These are phyloP conservation scores for Sporisorium reilianum DNA, from an alignment of 1,284 basidiomycete species.

Conservation along the genomic window DNA sequence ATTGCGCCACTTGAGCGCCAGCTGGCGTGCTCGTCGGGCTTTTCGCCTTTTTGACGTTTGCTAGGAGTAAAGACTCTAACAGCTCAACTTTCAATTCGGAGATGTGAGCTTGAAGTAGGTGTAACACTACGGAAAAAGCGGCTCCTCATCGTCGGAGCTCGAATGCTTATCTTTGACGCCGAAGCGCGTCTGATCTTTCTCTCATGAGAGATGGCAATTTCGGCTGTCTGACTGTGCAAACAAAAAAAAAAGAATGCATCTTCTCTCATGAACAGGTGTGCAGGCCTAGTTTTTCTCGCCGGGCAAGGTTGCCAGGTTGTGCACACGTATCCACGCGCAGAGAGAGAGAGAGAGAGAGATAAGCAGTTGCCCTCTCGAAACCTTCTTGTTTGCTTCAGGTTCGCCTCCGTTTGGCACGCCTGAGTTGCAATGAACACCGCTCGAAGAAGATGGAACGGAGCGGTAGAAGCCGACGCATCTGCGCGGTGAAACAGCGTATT, in stretches of 20 bases:
- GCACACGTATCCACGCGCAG: neutral
- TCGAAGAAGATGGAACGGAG: neutral
- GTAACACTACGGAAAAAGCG: too few species aligned
- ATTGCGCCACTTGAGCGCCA: constrained; percentile 7
- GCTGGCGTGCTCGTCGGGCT: constrained; percentile 16
- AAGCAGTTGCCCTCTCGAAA: neutral
- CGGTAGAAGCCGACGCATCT: neutral
- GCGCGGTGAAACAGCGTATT: neutral
- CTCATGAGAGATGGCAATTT: too few species aligned
- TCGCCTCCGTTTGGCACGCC: neutral
- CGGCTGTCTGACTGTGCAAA: constrained; percentile 13
- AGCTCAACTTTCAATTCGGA: too few species aligned
- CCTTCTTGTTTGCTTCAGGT: neutral
- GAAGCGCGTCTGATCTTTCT: too few species aligned
- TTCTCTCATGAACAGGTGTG: too few species aligned
- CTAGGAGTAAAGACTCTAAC: too few species aligned
- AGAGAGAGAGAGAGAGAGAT: too few species aligned
- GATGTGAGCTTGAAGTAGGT: neutral
- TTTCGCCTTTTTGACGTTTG: neutral
- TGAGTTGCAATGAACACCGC: neutral
- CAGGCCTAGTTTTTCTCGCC: too few species aligned
- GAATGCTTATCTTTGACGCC: constrained; percentile 20
- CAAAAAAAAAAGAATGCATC: too few species aligned
- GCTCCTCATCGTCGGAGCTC: constrained; percentile 10
- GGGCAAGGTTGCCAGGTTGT: neutral